Percentiles rank a stretch among this genome's conserved stretches.
These are phyloP conservation scores for Coemansia sp. DNA, from an alignment of 192 early-diverging fungal genomes.

Conservation along the genomic window DNA sequence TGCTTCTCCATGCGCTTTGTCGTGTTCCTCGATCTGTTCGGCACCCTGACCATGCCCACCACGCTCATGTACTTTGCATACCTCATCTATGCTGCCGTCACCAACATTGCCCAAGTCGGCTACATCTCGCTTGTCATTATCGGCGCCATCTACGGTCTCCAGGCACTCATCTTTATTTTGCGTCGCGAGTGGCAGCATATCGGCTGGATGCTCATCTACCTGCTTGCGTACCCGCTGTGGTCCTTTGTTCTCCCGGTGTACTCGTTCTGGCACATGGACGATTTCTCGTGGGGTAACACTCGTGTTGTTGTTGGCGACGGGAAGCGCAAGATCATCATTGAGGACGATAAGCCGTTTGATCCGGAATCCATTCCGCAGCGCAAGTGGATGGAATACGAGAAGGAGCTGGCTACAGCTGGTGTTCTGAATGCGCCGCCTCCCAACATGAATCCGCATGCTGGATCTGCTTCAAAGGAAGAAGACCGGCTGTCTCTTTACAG, in stretches of 20 bases:
- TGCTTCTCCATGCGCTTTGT: constrained; percentile 99
- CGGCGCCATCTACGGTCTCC: constrained; percentile 85
- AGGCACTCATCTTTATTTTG: constrained; percentile 79
- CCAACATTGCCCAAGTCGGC: constrained; percentile 66
- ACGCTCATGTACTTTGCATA: constrained; percentile 83
- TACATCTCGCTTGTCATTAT: constrained; percentile 78
- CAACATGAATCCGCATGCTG: constrained; percentile 41
- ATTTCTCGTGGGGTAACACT: constrained; percentile 98
- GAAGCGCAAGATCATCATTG: constrained; percentile 62
- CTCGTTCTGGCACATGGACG: constrained; percentile 99
- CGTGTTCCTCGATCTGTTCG: constrained; percentile 91
- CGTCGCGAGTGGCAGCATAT: constrained; percentile 77
- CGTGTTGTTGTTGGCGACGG: constrained; percentile 74
- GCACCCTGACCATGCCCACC: constrained; percentile 74
- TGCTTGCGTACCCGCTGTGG: constrained; percentile 85
- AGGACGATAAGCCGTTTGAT: constrained; percentile 81
- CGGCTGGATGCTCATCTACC: constrained; percentile 84
- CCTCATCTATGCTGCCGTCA: constrained; percentile 72
- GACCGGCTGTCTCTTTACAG: constrained; percentile 33
- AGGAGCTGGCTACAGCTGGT: constrained; percentile 61
- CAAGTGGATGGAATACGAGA: constrained; percentile 88
- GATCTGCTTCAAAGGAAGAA: constrained; percentile 28
- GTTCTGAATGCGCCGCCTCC: constrained; percentile 41
- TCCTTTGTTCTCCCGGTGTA: constrained; percentile 90
- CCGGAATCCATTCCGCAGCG: constrained; percentile 83